phyloP scores from a whole-genome alignment of 345 rosid species.

The Balakata baccata region DNA sequence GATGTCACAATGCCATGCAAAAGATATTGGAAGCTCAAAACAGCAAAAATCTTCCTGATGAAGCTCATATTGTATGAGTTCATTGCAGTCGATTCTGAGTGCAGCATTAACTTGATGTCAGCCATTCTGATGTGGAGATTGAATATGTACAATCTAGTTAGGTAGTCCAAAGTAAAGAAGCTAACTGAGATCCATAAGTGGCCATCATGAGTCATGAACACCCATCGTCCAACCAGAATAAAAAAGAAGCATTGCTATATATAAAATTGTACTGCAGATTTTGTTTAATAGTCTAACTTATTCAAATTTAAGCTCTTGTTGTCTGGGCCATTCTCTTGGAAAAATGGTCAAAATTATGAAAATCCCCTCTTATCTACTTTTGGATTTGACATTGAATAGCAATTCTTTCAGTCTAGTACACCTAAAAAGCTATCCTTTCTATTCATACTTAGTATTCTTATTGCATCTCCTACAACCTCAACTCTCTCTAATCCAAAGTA shows the following conservation, averaged over 20 bases:
- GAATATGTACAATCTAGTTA: neutral
- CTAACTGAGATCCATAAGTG: neutral
- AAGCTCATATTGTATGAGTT: constrained; percentile 38
- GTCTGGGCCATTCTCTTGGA: neutral
- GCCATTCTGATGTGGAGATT: neutral
- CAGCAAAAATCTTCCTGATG: constrained; percentile 17
- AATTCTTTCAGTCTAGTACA: neutral
- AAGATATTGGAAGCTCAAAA: constrained; percentile 58
- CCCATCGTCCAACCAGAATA: too few relatives aligned
- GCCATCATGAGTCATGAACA: neutral
- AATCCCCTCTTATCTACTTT: neutral
- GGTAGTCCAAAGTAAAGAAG: neutral
- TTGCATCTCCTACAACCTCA: neutral
- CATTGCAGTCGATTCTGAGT: neutral
- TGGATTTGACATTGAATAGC: neutral
- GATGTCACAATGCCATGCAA: constrained; percentile 63
- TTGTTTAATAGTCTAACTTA: neutral
- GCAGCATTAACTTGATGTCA: neutral
- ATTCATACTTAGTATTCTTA: neutral
- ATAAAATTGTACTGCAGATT: neutral
- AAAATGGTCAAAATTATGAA: neutral
- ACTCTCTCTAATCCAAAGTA: neutral
- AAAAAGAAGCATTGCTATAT: neutral
- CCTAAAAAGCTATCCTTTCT: neutral
- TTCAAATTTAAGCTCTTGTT: neutral